These are phyloP conservation scores for Starmera amethionina DNA, from an alignment of 805 yeast species.

Conservation along the genomic window DNA sequence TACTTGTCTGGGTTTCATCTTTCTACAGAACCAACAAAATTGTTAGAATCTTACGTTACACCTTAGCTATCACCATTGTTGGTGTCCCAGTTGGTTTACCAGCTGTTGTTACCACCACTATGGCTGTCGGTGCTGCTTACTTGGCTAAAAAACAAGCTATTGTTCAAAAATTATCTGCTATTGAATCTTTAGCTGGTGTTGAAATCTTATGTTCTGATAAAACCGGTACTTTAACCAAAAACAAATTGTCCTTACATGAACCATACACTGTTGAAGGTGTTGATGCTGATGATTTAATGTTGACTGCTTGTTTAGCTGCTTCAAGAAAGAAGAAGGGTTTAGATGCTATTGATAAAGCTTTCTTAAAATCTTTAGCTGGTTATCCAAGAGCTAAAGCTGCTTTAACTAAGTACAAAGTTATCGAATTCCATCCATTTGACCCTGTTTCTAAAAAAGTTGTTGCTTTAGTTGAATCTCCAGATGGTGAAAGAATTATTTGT, in stretches of 20 bases:
- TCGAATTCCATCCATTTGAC: constrained; percentile 95
- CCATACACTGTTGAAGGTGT: constrained; percentile 98
- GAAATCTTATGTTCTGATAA: constrained; percentile 96
- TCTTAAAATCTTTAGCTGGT: constrained; percentile 77
- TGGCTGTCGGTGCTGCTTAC: constrained; percentile 99
- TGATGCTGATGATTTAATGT: constrained; percentile 90
- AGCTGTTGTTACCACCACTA: constrained; percentile 96
- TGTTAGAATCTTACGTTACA: constrained; percentile 83
- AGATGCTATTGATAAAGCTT: constrained; percentile 95
- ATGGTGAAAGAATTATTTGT: constrained; percentile 90
- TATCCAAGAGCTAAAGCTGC: constrained; percentile 93
- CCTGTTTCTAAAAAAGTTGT: constrained; percentile 96
- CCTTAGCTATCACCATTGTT: constrained; percentile 90
- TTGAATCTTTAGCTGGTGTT: constrained; percentile 96
- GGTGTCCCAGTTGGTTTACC: constrained; percentile 99
- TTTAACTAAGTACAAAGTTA: constrained; percentile 86
- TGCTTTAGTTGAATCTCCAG: constrained; percentile 92
- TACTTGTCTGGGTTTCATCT: constrained; percentile 86
- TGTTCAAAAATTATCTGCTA: constrained; percentile 93
- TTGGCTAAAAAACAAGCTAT: constrained; percentile 94
- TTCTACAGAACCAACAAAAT: constrained; percentile 88
- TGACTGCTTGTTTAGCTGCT: constrained; percentile 96
- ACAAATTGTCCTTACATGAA: constrained; percentile 90
- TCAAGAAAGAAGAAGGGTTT: constrained; percentile 97
- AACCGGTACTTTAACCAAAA: constrained; percentile 97